Evolutionary conservation across 139 green algal genomes (phyloP).

Genomic region (Chlamydomonas incerta): DNA sequence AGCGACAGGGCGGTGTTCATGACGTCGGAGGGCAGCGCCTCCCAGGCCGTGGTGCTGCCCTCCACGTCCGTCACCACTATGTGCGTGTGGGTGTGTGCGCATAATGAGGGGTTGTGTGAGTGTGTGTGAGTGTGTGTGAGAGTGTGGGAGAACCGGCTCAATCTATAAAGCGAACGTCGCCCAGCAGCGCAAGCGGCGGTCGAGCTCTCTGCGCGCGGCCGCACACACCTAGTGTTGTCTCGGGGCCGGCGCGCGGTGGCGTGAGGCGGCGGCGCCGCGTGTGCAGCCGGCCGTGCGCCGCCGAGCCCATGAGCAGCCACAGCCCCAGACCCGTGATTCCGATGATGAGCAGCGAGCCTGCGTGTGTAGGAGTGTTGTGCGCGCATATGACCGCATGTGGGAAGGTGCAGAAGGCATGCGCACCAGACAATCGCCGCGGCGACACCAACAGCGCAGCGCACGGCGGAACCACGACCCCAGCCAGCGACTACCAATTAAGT

Average conservation of each 20-base stretch:
- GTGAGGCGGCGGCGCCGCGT: neutral
- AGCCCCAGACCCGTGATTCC: neutral
- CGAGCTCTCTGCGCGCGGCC: too few relatives aligned
- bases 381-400: neutral
- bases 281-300: neutral
- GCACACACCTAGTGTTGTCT: neutral
- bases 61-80: constrained; percentile 22
- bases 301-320: neutral
- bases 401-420: too few relatives aligned
- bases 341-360: neutral
- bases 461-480: too few relatives aligned
- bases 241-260: neutral
- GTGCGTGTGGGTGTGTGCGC: too few relatives aligned
- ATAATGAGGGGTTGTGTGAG: too few relatives aligned
- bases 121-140: too few relatives aligned
- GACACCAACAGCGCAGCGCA: too few relatives aligned
- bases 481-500: too few relatives aligned
- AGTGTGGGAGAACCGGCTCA: too few relatives aligned
- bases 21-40: neutral
- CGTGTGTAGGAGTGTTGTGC: neutral
- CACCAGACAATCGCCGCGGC: too few relatives aligned
- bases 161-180: too few relatives aligned
- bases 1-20: neutral
- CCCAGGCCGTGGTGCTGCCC: neutral
- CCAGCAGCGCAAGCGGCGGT: too few relatives aligned